A percentile compares a stretch with the other conserved stretches of the same genome.
phyloP scores from a whole-genome alignment of 2,329 filamentous ascomycete genomes.

The Venturia effusa region DNA sequence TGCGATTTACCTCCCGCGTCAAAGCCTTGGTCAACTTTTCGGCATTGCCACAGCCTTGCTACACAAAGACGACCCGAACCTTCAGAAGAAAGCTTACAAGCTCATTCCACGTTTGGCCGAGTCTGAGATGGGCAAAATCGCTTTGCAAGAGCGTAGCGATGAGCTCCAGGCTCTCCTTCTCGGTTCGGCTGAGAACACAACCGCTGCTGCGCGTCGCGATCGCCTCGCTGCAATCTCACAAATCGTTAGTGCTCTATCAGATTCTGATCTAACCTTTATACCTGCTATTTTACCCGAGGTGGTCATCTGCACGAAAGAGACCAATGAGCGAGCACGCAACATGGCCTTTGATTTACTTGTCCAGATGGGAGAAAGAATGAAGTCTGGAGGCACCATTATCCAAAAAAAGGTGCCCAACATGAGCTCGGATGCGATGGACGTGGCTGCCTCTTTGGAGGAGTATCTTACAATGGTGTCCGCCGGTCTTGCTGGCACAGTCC shows the following conservation, averaged over 20 bases:
- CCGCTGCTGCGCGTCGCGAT: conserved; percentile 75
- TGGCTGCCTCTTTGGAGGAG: conserved; percentile 76
- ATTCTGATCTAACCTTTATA: conserved; percentile 79
- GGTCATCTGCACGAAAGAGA: conserved; percentile 92
- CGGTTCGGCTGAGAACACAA: conserved; percentile 70
- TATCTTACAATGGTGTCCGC: conserved; percentile 98
- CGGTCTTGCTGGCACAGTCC: conserved; percentile 81
- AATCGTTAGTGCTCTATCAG: conserved; percentile 67
- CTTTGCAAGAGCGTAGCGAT: conserved; percentile 60
- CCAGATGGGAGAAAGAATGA: conserved; percentile 75
- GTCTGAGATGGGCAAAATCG: conserved; percentile 65
- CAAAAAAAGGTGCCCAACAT: conserved; percentile 83
- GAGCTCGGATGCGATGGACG: conserved; percentile 66
- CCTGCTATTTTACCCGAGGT: conserved; percentile 86
- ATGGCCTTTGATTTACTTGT: conserved; percentile 86
- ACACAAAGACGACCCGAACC: conserved; percentile 72
- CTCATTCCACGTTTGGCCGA: conserved; percentile 82
- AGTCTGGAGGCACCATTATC: conserved; percentile 62
- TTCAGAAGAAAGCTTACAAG: conserved; percentile 99
- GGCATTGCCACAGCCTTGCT: conserved; percentile 76
- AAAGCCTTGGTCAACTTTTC: conserved; percentile 78
- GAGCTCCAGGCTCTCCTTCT: conserved; percentile 80
- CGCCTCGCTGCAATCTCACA: conserved; percentile 73
- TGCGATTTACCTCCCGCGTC: conserved; percentile 79
- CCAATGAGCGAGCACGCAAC: conserved; percentile 87